phyloP scores from a whole-genome alignment of 225 moss, liverwort and hornwort genomes.

The Takakia lepidozioides region DNA sequence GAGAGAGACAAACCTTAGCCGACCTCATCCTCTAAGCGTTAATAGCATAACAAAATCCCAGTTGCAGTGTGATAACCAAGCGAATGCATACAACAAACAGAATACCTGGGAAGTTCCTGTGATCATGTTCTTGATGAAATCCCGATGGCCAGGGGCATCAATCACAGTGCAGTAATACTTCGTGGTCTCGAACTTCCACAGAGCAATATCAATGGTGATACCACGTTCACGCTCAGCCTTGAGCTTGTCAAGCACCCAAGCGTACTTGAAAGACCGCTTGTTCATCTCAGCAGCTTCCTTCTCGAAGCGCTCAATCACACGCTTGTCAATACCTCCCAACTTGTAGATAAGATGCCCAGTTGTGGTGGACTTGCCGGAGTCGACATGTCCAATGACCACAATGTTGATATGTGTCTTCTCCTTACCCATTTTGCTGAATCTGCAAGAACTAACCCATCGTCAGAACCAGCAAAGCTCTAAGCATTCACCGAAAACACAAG shows the following conservation, averaged over 20 bases:
- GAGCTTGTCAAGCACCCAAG: conserved; percentile 64
- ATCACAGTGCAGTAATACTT: conserved; percentile 66
- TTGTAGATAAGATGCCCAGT: conserved; percentile 60
- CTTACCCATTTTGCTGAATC: conserved; percentile 34
- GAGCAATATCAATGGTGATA: conserved; percentile 53
- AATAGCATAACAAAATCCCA: too few relatives aligned
- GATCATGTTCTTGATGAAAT: conserved; percentile 78
- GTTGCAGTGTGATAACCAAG: too few relatives aligned
- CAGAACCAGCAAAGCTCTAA: too few relatives aligned
- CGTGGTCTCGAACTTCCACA: conserved; percentile 61
- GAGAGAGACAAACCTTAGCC: too few relatives aligned
- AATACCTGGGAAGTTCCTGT: conserved; percentile 57
- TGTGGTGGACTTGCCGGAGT: conserved; percentile 68
- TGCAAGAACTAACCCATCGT: background rate
- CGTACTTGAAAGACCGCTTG: conserved; percentile 74
- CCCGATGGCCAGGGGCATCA: conserved; percentile 53
- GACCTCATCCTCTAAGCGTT: too few relatives aligned
- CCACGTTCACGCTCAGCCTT: conserved; percentile 69
- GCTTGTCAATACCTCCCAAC: conserved; percentile 62
- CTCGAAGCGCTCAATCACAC: conserved; percentile 65
- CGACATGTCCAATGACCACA: conserved; percentile 71
- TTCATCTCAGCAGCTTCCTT: conserved; percentile 69
- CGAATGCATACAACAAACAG: too few relatives aligned
- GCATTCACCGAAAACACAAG: too few relatives aligned
- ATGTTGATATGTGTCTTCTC: conserved; percentile 65